A percentile compares a stretch with the other conserved stretches of the same genome.
Conservation (phyloP, 805 yeast species). For the Yamadazyma takamatsuzukensis region DNA sequence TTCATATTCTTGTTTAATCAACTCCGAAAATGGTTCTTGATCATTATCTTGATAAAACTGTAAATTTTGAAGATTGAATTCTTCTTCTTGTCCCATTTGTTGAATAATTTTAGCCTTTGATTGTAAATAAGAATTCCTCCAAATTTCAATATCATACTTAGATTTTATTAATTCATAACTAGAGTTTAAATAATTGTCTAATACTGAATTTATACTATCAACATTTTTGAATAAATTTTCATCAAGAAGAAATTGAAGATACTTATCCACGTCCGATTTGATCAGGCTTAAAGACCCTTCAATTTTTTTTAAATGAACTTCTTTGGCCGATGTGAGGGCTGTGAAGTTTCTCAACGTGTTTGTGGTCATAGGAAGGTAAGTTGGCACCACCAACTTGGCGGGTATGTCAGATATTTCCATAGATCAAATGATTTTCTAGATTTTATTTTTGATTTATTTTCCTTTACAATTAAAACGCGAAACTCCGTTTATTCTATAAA, state of each 20-base stretch:
- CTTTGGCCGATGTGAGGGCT: slow-evolving; percentile 2
- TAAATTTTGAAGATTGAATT: slow-evolving; percentile 6
- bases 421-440: not conserved
- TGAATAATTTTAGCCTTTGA: not conserved
- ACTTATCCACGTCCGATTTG: slow-evolving; percentile 10
- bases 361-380: slow-evolving; percentile 8
- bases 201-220: not conserved
- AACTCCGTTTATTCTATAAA: no score
- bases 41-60: slow-evolving; percentile 1
- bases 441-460: no score
- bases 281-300: slow-evolving; percentile 15
- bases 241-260: slow-evolving; percentile 7
- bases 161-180: not conserved
- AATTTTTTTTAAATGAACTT: slow-evolving; percentile 7
- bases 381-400: slow-evolving; percentile 7
- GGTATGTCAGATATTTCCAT: slow-evolving; percentile 4
- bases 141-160: no score
- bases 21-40: slow-evolving; percentile 1
- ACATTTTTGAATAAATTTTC: slow-evolving; percentile 5
- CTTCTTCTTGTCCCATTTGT: slow-evolving; percentile 4
- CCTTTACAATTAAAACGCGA: no score
- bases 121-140: no score
- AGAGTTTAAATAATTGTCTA: slow-evolving; percentile 1
- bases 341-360: slow-evolving; percentile 2
- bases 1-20: slow-evolving; percentile 4